phyloP scores from a whole-genome alignment of 495 filamentous ascomycete genomes.

The Bryoglossum gracile region DNA sequence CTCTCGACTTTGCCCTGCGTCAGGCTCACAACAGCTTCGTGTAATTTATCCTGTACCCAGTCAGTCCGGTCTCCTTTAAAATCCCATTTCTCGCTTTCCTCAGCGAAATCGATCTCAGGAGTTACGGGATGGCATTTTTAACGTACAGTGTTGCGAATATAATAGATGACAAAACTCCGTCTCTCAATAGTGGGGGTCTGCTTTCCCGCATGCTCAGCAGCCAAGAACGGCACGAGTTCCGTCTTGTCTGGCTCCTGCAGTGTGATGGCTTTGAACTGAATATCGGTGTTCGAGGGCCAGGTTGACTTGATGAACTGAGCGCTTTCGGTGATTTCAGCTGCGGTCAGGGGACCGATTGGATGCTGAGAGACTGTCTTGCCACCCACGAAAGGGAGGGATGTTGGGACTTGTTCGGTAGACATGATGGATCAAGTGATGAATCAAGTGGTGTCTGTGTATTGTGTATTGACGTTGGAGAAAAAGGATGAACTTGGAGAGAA shows the following conservation, averaged over 20 bases:
- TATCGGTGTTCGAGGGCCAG: slow-evolving; percentile 44
- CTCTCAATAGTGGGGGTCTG: slow-evolving; percentile 41
- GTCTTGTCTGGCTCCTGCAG: slow-evolving; percentile 59
- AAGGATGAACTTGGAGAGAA: not conserved
- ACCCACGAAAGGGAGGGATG: slow-evolving; percentile 17
- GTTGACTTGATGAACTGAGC: slow-evolving; percentile 35
- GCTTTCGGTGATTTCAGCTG: slow-evolving; percentile 45
- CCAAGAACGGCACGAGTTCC: slow-evolving; percentile 40
- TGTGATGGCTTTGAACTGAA: slow-evolving; percentile 59
- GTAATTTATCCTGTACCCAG: slow-evolving; percentile 50
- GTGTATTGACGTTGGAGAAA: not conserved
- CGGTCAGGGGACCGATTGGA: slow-evolving; percentile 52
- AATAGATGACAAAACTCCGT: slow-evolving; percentile 53
- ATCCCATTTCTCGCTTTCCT: not conserved
- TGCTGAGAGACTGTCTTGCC: slow-evolving; percentile 31
- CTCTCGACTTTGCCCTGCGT: slow-evolving; percentile 44
- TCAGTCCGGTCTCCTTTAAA: not conserved
- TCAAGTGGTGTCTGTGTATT: not conserved
- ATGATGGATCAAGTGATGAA: too few species aligned
- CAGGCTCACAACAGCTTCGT: slow-evolving; percentile 58
- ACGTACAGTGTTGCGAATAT: slow-evolving; percentile 54
- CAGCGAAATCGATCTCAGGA: not conserved
- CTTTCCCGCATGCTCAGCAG: slow-evolving; percentile 35
- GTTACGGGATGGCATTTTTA: not conserved
- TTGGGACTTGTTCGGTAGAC: slow-evolving; percentile 14